phyloP scores from a whole-genome alignment of 257 asterid genomes.

The Lithospermum erythrorhizon region DNA sequence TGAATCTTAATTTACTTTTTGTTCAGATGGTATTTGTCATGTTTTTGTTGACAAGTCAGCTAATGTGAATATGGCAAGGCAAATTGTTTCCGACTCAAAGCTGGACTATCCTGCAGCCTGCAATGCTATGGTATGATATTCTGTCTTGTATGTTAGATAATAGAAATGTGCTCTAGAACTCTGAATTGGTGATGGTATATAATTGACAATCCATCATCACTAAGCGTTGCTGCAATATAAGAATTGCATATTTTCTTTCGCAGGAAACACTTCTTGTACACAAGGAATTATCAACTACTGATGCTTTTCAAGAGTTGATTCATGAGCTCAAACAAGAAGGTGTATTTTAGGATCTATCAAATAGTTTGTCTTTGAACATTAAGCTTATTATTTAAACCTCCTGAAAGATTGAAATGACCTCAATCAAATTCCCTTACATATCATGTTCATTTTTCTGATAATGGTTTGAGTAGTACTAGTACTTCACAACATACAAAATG shows the following conservation, averaged over 20 bases:
- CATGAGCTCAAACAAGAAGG: slow-evolving; percentile 65
- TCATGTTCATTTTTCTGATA: too few relatives aligned
- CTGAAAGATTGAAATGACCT: neutral
- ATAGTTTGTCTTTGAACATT: neutral
- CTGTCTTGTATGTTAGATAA: neutral
- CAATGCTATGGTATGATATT: slow-evolving; percentile 57
- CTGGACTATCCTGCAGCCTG: slow-evolving; percentile 86
- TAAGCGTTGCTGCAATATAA: neutral
- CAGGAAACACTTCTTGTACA: slow-evolving; percentile 80
- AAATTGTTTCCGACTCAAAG: slow-evolving; percentile 60
- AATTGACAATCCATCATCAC: neutral
- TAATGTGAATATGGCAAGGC: slow-evolving; percentile 60
- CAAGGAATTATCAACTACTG: slow-evolving; percentile 38
- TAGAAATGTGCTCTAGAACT: neutral
- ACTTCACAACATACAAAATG: neutral
- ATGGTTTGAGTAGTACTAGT: too few relatives aligned
- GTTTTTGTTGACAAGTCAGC: slow-evolving; percentile 71
- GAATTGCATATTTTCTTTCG: slow-evolving; percentile 1
- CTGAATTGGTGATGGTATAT: neutral
- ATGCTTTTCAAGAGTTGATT: slow-evolving; percentile 39
- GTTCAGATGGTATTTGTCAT: slow-evolving; percentile 80
- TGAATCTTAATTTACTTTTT: slow-evolving; percentile 7
- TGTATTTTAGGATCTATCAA: slow-evolving; percentile 1
- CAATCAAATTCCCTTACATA: too few relatives aligned
- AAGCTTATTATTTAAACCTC: neutral